Percentiles rank a stretch among this genome's conserved stretches.
These are phyloP conservation scores for Ilex paraguariensis DNA, from an alignment of 305 asterid species.

Conservation along the genomic window DNA sequence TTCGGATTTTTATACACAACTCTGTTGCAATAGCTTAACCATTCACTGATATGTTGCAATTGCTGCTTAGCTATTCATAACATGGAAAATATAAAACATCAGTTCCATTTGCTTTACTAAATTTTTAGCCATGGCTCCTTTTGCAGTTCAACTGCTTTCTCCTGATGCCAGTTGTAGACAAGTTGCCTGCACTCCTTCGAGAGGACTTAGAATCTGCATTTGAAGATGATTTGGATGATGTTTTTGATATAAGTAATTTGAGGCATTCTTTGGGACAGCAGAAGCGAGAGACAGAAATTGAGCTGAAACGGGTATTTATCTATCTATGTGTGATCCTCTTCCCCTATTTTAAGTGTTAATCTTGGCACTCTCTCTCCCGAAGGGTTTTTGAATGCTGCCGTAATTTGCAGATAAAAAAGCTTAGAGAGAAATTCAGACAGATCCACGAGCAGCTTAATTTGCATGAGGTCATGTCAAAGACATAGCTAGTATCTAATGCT, in stretches of 20 bases:
- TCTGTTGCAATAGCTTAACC: too few species aligned
- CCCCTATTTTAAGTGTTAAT: background rate
- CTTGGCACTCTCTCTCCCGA: slow-evolving; percentile 1
- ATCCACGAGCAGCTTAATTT: slow-evolving; percentile 68
- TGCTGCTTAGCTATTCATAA: too few species aligned
- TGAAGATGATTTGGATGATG: slow-evolving; percentile 70
- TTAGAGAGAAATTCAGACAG: slow-evolving; percentile 76
- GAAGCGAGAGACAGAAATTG: slow-evolving; percentile 78
- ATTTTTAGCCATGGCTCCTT: slow-evolving; percentile 15
- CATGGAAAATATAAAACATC: slow-evolving; percentile 1
- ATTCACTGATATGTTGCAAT: too few species aligned
- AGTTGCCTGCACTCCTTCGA: slow-evolving; percentile 90
- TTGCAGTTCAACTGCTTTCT: slow-evolving; percentile 94
- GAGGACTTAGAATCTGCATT: slow-evolving; percentile 89
- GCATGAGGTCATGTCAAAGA: slow-evolving; percentile 31
- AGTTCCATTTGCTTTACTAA: slow-evolving; percentile 6
- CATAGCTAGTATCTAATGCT: slow-evolving; percentile 12
- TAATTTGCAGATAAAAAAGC: slow-evolving; percentile 66
- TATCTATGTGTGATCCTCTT: slow-evolving; percentile 1
- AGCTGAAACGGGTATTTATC: slow-evolving; percentile 71
- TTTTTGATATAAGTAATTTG: slow-evolving; percentile 74
- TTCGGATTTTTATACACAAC: too few species aligned
- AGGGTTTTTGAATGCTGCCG: slow-evolving; percentile 13
- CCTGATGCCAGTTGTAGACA: slow-evolving; percentile 97
- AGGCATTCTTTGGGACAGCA: slow-evolving; percentile 74